Conservation (phyloP, 345 rosid species). For the Lepidium africanum region DNA sequence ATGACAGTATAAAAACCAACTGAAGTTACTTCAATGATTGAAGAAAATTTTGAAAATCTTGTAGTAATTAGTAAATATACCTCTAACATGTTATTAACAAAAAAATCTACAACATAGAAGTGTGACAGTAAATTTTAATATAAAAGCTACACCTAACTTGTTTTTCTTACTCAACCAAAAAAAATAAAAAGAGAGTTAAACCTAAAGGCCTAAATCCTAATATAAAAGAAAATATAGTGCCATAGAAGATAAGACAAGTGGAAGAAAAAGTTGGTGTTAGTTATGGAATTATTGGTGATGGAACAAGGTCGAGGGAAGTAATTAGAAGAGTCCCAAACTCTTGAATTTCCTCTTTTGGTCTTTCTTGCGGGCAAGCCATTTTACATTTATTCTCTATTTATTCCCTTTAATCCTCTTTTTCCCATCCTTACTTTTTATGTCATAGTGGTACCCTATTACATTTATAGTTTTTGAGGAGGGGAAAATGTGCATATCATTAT, state of each 20-base stretch:
- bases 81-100: neutral
- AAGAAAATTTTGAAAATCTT: neutral
- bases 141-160: neutral
- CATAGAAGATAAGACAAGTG: constrained; percentile 3
- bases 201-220: constrained; percentile 9
- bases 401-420: neutral
- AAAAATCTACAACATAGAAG: too few species aligned
- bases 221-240: neutral
- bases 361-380: constrained; percentile 18
- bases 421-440: neutral
- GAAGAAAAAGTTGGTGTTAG: constrained; percentile 7
- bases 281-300: neutral
- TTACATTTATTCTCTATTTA: constrained; percentile 2
- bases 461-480: neutral
- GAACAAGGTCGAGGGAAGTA: neutral
- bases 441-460: neutral
- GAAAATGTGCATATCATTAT: neutral
- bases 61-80: neutral
- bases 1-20: neutral
- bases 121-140: neutral
- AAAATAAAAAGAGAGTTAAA: neutral
- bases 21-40: constrained; percentile 1
- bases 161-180: neutral
- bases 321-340: constrained; percentile 27
- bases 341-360: constrained; percentile 13